Base-by-base conservation (phyloP, 441 rosid genomes). In the Arabidopsis hybrid region DNA sequence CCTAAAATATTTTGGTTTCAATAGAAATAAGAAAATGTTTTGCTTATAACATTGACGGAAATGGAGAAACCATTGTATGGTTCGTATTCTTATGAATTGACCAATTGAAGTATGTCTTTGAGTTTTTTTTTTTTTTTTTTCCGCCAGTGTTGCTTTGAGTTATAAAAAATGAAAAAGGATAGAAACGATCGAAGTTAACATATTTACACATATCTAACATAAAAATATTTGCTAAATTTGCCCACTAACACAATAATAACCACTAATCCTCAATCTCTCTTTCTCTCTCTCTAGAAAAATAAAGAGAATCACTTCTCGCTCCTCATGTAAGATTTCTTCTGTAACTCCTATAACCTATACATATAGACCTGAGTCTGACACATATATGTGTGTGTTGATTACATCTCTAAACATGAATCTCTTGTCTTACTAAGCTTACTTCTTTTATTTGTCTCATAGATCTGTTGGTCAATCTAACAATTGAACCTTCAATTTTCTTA, bases 291-390 rank as follows among this genome's bases (percentile, higher is more conserved):
- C 73, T 58, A 13, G 18, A 7, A 46, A 31, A 60, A 43, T 34
- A 8, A 69, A 60, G 60, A 67, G 18, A 51, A 34, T 6, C 5
- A 46, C 66, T 34, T 70, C 40, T 70, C 26, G 52, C 67, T 56
- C 74, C 29, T 79, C 55, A 56, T 71, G 32, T 63, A 53, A 72
- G 69, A 65, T 53, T 68, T 32, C 58, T 56, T 53, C 26, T 31
- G 12, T 11, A 46, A 35, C 67, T 42, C 39, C 6, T 38, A 36
- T 17, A 31, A 13, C 61, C 4, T 38, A 65, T 60, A 51, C 11
- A 62, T 52, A 38, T 17, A 16, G 38, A 47, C 8, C 17, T 67
- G 29, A 26, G 29, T 26, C 29, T 26, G 11, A 64, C 26, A 53
- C 42, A 31, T 73, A 12, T 56, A 39, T 60, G 5, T 42, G 5